A percentile compares a stretch with the other conserved stretches of the same genome.
Conservation (phyloP, 2,329 filamentous ascomycete genomes). For the Colletotrichum noveboracense region DNA sequence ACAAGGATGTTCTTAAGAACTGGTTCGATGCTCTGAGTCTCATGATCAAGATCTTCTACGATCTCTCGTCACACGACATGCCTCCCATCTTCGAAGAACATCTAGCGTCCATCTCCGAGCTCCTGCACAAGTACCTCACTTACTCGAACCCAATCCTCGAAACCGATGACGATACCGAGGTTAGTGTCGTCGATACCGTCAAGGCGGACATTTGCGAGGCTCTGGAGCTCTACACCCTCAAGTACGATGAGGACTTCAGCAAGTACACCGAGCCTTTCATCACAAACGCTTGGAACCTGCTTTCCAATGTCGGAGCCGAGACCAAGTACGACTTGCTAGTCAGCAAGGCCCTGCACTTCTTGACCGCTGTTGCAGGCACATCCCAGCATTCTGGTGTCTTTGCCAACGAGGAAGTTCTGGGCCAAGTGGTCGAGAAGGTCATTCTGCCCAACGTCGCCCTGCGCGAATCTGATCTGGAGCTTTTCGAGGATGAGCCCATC, state of each 20-base stretch:
- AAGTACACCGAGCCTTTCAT: constrained; percentile 83
- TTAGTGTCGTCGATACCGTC: constrained; percentile 82
- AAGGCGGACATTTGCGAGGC: constrained; percentile 94
- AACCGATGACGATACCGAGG: constrained; percentile 88
- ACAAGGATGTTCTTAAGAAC: constrained; percentile 75
- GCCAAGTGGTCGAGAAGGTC: constrained; percentile 93
- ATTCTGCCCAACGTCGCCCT: constrained; percentile 91
- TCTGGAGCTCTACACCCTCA: constrained; percentile 88
- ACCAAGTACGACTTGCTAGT: constrained; percentile 95
- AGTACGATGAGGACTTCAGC: constrained; percentile 94
- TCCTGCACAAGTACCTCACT: constrained; percentile 91
- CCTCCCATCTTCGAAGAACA: constrained; percentile 95
- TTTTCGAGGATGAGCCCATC: constrained; percentile 98
- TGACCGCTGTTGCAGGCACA: constrained; percentile 86
- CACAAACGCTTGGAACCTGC: constrained; percentile 85
- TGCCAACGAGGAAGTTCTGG: constrained; percentile 79
- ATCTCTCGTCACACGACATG: constrained; percentile 96
- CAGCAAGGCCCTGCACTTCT: constrained; percentile 91
- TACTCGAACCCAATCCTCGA: constrained; percentile 86
- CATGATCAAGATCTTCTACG: constrained; percentile 90
- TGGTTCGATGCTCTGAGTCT: constrained; percentile 88
- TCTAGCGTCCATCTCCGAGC: constrained; percentile 73
- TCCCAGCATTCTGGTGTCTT: constrained; percentile 82
- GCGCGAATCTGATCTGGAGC: constrained; percentile 90
- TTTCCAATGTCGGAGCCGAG: constrained; percentile 85